Evolutionary conservation across 176 grass and related monocot genomes (phyloP), one percentile per base, ranked within the genome.

Genomic region (Dactylis glomerata): DNA sequence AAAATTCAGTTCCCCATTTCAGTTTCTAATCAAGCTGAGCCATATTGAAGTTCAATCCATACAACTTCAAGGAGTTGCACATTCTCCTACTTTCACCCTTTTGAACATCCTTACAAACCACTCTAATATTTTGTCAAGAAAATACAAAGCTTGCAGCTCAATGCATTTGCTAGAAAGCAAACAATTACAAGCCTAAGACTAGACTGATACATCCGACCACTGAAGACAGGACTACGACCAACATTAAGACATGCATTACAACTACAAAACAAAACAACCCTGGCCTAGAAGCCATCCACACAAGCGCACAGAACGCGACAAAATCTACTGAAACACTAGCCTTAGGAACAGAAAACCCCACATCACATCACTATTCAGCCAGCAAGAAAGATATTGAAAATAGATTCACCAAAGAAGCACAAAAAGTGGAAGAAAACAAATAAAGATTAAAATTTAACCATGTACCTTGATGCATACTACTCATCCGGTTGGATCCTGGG

Each of bases 381-480:
- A 82, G 23, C 12, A 82, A 59, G 37, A 42, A 68, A 16, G 63
- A 72, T 22, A 82, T 17, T 19, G 24, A 81, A 38, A 81, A 81
- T 17, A 50, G 22, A 55, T 78, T 61, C 72, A 62, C 38, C 51
- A 71, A 82, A 40, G 63, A 64, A 70, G 27, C 32, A 73, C 42
- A 8, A 7, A 31, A 64, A 79, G 24, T 65, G 24, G 3, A 83
- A 63, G 34, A 34, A 19, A 63, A 27, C 10, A 64, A 64, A 51
- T 54, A 85, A 85, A 78, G 0, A 64, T 42, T 33, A 65, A 61
- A 16, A 81, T 10, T 26, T 33, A 71, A 64, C 52, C 34, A 73
- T 77, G 50, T 92, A 98, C 96, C 96, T 90, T 93, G 96, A 80
- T 86, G 92, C 77, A 93, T 93, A 78, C 85, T 32, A 90, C 62